Conservation (phyloP, 331 rosid species). For the Dryas integrifolia region DNA sequence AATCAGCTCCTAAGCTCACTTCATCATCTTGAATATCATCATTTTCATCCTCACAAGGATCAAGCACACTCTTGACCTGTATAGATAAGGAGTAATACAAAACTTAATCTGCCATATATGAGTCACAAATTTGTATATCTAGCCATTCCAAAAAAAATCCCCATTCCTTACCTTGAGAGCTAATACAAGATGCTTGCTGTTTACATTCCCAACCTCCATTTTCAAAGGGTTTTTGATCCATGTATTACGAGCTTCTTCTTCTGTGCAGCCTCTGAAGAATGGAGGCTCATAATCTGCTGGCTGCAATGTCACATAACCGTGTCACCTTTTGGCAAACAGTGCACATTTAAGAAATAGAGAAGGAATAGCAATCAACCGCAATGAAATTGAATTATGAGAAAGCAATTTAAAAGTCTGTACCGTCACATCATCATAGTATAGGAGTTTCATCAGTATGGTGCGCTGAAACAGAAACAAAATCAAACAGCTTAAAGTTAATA, state of each 20-base stretch:
- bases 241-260: slow-evolving; percentile 65
- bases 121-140: slow-evolving; percentile 12
- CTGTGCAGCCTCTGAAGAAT: slow-evolving; percentile 76
- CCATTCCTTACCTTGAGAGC: slow-evolving; percentile 74
- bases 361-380: background rate
- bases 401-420: slow-evolving; percentile 39
- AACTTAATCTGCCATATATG: slow-evolving; percentile 4
- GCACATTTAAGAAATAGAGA: background rate
- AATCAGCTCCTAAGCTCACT: slow-evolving; percentile 50
- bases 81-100: slow-evolving; percentile 12
- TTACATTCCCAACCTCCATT: slow-evolving; percentile 94
- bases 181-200: slow-evolving; percentile 92
- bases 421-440: slow-evolving; percentile 80
- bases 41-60: slow-evolving; percentile 60
- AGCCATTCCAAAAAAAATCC: background rate
- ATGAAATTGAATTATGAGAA: slow-evolving; percentile 1
- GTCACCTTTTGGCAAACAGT: background rate
- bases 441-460: slow-evolving; percentile 85
- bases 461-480: slow-evolving; percentile 55
- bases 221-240: slow-evolving; percentile 81
- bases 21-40: slow-evolving; percentile 47
- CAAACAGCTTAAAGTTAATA: slow-evolving; percentile 10
- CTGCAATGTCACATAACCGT: slow-evolving; percentile 49
- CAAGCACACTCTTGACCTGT: slow-evolving; percentile 75
- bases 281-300: slow-evolving; percentile 95